Percentiles rank a stretch among this genome's conserved stretches.
Conservation (phyloP, 2,329 filamentous ascomycete genomes). For the Sordariomycetes sp. region DNA sequence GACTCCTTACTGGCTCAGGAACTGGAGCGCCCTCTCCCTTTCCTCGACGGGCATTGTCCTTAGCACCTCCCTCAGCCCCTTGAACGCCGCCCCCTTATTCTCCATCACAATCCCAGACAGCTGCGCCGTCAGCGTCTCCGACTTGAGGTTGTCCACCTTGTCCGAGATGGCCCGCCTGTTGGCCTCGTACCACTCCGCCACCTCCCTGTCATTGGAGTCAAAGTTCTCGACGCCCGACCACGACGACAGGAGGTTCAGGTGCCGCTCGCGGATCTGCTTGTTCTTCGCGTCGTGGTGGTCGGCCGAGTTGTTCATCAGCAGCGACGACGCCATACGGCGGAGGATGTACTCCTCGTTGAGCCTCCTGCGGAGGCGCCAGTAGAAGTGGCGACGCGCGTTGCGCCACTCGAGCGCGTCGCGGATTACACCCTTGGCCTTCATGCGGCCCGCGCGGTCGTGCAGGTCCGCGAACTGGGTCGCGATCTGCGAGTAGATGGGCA, state of each 20-base stretch:
- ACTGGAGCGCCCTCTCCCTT: slow-evolving; percentile 67
- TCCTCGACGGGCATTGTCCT: slow-evolving; percentile 79
- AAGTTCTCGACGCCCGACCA: slow-evolving; percentile 75
- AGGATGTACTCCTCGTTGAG: slow-evolving; percentile 96
- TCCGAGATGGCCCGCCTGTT: slow-evolving; percentile 71
- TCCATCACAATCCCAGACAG: slow-evolving; percentile 28
- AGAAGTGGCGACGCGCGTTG: slow-evolving; percentile 92
- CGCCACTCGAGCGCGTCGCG: slow-evolving; percentile 74
- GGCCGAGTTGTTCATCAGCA: slow-evolving; percentile 19
- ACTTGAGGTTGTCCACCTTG: slow-evolving; percentile 76
- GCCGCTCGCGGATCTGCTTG: slow-evolving; percentile 44
- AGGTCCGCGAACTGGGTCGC: slow-evolving; percentile 95
- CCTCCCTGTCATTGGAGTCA: slow-evolving; percentile 64
- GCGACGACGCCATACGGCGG: slow-evolving; percentile 58
- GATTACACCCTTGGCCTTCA: slow-evolving; percentile 95
- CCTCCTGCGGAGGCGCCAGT: slow-evolving; percentile 95
- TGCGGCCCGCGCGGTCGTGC: slow-evolving; percentile 91
- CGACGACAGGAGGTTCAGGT: slow-evolving; percentile 64
- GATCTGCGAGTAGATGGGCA: slow-evolving; percentile 90
- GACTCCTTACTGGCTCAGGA: slow-evolving; percentile 27
- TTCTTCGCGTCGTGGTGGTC: slow-evolving; percentile 21
- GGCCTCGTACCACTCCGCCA: slow-evolving; percentile 92
- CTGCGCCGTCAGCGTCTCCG: slow-evolving; percentile 46
- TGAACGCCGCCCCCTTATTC: slow-evolving; percentile 56
- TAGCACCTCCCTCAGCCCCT: slow-evolving; percentile 75